phyloP scores from a whole-genome alignment of 768 basidiomycete genomes.

The Russula brevipes region DNA sequence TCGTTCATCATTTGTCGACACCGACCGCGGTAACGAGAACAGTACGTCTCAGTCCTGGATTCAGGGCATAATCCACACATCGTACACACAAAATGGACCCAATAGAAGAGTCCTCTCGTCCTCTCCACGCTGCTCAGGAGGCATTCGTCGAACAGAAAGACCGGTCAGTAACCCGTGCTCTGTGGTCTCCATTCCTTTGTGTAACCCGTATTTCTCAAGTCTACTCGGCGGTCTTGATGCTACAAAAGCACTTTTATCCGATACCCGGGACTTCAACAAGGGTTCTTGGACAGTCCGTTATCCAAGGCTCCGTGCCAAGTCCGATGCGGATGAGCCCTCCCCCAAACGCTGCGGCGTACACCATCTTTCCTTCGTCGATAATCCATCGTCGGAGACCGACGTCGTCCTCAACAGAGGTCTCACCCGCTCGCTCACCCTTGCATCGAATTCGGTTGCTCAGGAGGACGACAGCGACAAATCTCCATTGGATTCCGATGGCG shows the following conservation, averaged over 20 bases:
- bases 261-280: conserved; percentile 77
- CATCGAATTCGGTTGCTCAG: conserved; percentile 43
- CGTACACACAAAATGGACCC: background rate
- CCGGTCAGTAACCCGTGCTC: conserved; percentile 9
- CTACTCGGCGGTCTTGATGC: conserved; percentile 73
- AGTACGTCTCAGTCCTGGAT: background rate
- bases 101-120: conserved; percentile 1
- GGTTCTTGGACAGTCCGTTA: conserved; percentile 86
- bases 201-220: conserved; percentile 35
- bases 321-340: conserved; percentile 29
- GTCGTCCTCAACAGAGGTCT: conserved; percentile 53
- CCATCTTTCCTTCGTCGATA: conserved; percentile 81
- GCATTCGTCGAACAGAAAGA: conserved; percentile 22
- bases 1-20: background rate
- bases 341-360: conserved; percentile 41
- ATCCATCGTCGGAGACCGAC: conserved; percentile 61
- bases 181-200: background rate
- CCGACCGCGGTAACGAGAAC: background rate
- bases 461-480: conserved; percentile 36
- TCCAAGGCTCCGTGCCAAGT: conserved; percentile 60
- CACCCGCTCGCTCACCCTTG: conserved; percentile 55
- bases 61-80: background rate
- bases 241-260: conserved; percentile 60
- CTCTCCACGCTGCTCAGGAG: conserved; percentile 12
- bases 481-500: conserved; percentile 25